Evolutionary conservation across 768 basidiomycete species (phyloP), one percentile per base, ranked within the genome.

Genomic region (Hortiboletus campestris): DNA sequence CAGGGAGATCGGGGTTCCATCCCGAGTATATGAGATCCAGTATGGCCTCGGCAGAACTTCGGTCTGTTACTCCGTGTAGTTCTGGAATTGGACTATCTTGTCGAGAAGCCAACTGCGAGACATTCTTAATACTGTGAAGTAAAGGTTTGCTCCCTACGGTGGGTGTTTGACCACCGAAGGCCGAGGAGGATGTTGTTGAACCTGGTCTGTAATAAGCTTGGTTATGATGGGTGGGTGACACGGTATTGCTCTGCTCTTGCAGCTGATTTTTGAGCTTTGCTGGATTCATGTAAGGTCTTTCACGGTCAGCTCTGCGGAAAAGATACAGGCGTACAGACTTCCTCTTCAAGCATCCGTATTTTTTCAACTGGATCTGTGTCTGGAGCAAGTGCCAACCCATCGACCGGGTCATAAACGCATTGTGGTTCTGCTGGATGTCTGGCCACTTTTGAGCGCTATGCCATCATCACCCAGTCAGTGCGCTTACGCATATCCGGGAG

Each of bases 361-460:
- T 86, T 89, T 57, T 90, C 88, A 13, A 82, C 63, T n/a, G 89
- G 89, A 69, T 92, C 88, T 13, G 81, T 84, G 56, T 91, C 88
- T 46, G 89, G 81, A 20, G 88, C 85, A 38, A 93, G 80, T 9
- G 83, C 78, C 36, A 92, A 70, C 17, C 91, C 91, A 69, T 93
- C 91, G 16, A 92, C 85, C 3, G 90, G 91, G 71, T 94, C 91
- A 68, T 94, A 94, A 11, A 83, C 83, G 63, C 91, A 94, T 64
- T 88, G 86, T 9, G 91, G 91, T 68, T 91, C 89, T 11, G 82
- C 76, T n/a, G 91, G 91, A 71, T 94, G 91, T 22, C 89, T 91
- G 62, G 32, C 39, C 60, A 46, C 61, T 44, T 46, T 46, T 59
- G 46, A 63, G 53, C 16, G 46, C 11, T 29, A 25, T 22, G 49